These are phyloP conservation scores for Podosphaera xanthii DNA, from an alignment of 2,329 filamentous ascomycete species.

Conservation along the genomic window DNA sequence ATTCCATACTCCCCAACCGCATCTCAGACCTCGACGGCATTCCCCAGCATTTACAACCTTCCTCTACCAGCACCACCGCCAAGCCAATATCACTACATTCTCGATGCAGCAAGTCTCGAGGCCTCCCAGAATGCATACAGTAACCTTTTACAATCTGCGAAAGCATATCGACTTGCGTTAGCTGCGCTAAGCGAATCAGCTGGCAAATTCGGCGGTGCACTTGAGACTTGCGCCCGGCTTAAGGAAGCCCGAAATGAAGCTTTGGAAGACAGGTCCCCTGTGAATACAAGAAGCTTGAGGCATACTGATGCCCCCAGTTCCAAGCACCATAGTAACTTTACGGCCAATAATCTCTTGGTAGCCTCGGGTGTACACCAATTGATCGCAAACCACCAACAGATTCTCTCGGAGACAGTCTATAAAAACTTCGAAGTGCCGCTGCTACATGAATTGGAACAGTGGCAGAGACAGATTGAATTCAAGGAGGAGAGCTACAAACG, in stretches of 20 bases:
- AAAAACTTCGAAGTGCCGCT: conserved; percentile 44
- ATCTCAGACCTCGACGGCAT: conserved; percentile 37
- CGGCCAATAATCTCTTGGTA: conserved; percentile 37
- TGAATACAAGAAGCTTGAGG: conserved; percentile 4
- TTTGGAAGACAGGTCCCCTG: conserved; percentile 19
- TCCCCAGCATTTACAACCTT: conserved; percentile 31
- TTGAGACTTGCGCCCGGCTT: conserved; percentile 44
- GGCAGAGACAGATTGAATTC: conserved; percentile 38
- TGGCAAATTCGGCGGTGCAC: conserved; percentile 37
- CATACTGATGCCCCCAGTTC: conserved; percentile 13
- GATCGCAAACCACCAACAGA: conserved; percentile 47
- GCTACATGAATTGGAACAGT: conserved; percentile 45
- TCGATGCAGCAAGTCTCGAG: conserved; percentile 40
- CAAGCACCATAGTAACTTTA: conserved; percentile 30
- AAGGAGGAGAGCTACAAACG: conserved; percentile 37
- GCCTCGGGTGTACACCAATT: conserved; percentile 43
- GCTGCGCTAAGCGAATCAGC: conserved; percentile 36
- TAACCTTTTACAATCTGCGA: conserved; percentile 36
- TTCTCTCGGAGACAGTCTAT: conserved; percentile 45
- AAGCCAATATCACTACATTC: conserved; percentile 31
- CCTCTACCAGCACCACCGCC: conserved; percentile 39
- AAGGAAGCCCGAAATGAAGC: conserved; percentile 42
- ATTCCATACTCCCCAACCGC: conserved; percentile 40
- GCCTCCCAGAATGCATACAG: conserved; percentile 38
- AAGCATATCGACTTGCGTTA: conserved; percentile 38